Evolutionary conservation across 1,284 basidiomycete genomes (phyloP).

Genomic region (Gymnopus androsaceus): DNA sequence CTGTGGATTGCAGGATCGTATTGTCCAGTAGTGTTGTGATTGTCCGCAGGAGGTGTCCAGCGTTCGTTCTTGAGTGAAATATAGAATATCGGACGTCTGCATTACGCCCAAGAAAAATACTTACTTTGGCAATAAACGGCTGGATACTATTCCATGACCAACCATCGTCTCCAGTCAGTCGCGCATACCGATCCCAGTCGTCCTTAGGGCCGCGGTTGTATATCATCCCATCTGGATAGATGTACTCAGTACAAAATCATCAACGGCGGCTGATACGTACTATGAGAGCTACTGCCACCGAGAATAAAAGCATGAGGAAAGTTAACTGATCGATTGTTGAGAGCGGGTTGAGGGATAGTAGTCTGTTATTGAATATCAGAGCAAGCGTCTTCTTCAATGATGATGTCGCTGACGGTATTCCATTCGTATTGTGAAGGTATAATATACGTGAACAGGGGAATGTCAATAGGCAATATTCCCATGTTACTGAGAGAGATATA

Average conservation of each 20-base stretch:
- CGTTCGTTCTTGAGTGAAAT: constrained; percentile 28
- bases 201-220: constrained; percentile 39
- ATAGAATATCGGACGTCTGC: neutral
- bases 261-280: constrained; percentile 17
- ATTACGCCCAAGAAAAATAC: neutral
- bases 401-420: too few species aligned
- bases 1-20: constrained; percentile 34
- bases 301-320: constrained; percentile 25
- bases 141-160: constrained; percentile 41
- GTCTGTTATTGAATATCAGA: too few species aligned
- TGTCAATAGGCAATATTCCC: neutral
- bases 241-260: neutral
- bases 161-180: constrained; percentile 34
- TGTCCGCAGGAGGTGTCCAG: constrained; percentile 30
- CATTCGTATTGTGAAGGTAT: constrained; percentile 15
- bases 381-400: too few species aligned
- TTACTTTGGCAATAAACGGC: constrained; percentile 34
- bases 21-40: constrained; percentile 32
- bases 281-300: constrained; percentile 27
- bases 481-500: constrained; percentile 9
- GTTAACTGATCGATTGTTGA: constrained; percentile 19
- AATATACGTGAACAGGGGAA: constrained; percentile 3
- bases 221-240: constrained; percentile 33
- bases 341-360: constrained; percentile 21
- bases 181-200: constrained; percentile 39